A percentile compares a stretch with the other conserved stretches of the same genome.
Evolutionary conservation across 176 grass and related monocot genomes (phyloP).

Genomic region (Dendrocalamus sinicus): DNA sequence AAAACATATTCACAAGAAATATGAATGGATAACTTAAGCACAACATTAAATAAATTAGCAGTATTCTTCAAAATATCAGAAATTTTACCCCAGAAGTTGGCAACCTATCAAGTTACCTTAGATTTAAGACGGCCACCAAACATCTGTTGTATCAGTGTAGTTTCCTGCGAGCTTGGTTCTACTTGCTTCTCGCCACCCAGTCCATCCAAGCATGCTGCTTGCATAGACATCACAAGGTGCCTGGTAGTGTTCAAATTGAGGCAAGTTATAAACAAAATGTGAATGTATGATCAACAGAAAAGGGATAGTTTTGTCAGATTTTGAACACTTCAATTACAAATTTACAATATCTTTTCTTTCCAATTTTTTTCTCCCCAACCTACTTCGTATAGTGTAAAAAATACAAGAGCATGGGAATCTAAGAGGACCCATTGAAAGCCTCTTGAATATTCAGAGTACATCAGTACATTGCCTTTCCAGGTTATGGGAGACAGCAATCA

Average conservation of each 20-base stretch:
- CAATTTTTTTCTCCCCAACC: background rate
- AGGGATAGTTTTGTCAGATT: background rate
- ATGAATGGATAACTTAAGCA: background rate
- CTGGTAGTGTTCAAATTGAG: slow-evolving; percentile 56
- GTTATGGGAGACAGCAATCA: background rate
- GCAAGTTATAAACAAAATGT: slow-evolving; percentile 33
- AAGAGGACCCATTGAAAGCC: background rate
- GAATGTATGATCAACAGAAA: slow-evolving; percentile 32
- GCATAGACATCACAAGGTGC: slow-evolving; percentile 99
- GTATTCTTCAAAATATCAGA: slow-evolving; percentile 21
- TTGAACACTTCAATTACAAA: slow-evolving; percentile 12
- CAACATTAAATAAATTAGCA: slow-evolving; percentile 15
- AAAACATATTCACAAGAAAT: slow-evolving; percentile 17
- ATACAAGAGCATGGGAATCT: slow-evolving; percentile 19
- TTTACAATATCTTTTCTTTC: slow-evolving; percentile 18
- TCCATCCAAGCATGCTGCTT: slow-evolving; percentile 82
- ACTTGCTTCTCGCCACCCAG: slow-evolving; percentile 90
- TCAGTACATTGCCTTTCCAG: background rate
- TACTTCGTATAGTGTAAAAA: background rate
- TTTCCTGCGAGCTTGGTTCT: slow-evolving; percentile 85
- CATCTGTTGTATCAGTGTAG: slow-evolving; percentile 95
- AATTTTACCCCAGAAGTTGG: background rate
- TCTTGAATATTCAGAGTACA: slow-evolving; percentile 1
- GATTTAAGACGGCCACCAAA: slow-evolving; percentile 98
- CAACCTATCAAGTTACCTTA: slow-evolving; percentile 62